Base-by-base conservation (phyloP, 345 rosid genomes). In the Erucastrum elatum region DNA sequence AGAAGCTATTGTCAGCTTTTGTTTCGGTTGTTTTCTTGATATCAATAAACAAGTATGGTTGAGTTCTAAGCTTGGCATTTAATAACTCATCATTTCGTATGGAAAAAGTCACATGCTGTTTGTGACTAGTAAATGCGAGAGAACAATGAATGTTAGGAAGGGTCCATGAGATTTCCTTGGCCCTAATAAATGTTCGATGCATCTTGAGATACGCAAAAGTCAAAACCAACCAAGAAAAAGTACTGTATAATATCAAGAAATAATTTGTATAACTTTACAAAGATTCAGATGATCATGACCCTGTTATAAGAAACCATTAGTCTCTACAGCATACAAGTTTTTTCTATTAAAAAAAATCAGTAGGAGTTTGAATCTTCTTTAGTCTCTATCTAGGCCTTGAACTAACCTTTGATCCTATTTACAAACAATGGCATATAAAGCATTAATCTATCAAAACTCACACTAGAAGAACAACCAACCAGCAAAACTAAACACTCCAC, bases 141-240 rank as follows among this genome's bases (percentile, higher is more conserved):
- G 58, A 66, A 66, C 68, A 66, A 66, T 39, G 58, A 58, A 26
- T 59, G 63, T 9, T 29, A 35, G 56, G 61, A 75, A 75, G 73
- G 79, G 30, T 26, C 73, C 67, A 75, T 21, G 73, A 33, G 16
- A 58, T 58, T 67, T 75, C 72, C 73, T 75, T 66, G 55, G n/a
- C 56, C 56, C 66, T 58, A 15, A 66, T 75, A 37, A 66, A 75
- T 75, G 72, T 67, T 75, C 66, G 58, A 66, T 75, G 59, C 59
- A 67, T 75, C 71, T 75, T 55, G 64, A 53, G 55, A 65, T 65
- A 13, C 25, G 12, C 53, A 44, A 41, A 41, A 10, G 49, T 75
- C 71, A 25, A 65, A 51, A 34, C 7, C 59, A 26, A 51, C n/a
- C 25, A 4, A 25, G 11, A 21, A 39, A 8, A 11, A 10, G 17